Conservation (phyloP, 1,284 basidiomycete species). For the Tilletia walkeri region DNA sequence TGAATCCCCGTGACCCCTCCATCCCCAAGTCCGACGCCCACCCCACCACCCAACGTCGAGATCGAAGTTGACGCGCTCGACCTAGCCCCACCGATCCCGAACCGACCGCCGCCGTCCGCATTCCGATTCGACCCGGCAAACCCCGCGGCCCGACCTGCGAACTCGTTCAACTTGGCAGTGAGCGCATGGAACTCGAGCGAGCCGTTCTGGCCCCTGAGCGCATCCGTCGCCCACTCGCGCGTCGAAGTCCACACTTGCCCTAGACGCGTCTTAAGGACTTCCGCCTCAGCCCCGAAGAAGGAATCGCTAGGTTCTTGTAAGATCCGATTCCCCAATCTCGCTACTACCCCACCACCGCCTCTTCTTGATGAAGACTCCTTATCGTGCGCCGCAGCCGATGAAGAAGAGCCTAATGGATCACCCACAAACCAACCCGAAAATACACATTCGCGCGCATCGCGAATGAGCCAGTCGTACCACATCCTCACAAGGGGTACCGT, state of each 20-base stretch:
- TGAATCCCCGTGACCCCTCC: not conserved
- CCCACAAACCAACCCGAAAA: conserved; percentile 40
- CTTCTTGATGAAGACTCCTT: not conserved
- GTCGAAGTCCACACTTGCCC: conserved; percentile 16
- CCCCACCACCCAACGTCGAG: too few species aligned
- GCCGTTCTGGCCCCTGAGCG: conserved; percentile 27
- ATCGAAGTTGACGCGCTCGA: too few species aligned
- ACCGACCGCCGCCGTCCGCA: not conserved
- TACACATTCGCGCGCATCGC: conserved; percentile 49
- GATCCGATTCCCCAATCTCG: not conserved
- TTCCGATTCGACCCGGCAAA: not conserved
- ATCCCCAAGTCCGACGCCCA: too few species aligned
- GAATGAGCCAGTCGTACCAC: conserved; percentile 66
- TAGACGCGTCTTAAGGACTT: too few species aligned
- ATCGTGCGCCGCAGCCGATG: not conserved
- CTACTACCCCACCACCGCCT: not conserved
- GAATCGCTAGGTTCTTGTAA: not conserved
- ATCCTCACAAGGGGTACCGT: conserved; percentile 75
- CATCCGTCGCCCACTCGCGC: conserved; percentile 28
- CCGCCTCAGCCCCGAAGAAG: not conserved
- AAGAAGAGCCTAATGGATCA: conserved; percentile 17
- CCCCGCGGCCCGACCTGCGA: conserved; percentile 24
- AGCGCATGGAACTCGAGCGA: conserved; percentile 37
- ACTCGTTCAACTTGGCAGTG: conserved; percentile 37
- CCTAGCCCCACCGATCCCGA: not conserved